Percentiles rank a stretch among this genome's conserved stretches.
Conservation (phyloP, 805 yeast genomes). For the Wickerhamomyces strasburgensis region DNA sequence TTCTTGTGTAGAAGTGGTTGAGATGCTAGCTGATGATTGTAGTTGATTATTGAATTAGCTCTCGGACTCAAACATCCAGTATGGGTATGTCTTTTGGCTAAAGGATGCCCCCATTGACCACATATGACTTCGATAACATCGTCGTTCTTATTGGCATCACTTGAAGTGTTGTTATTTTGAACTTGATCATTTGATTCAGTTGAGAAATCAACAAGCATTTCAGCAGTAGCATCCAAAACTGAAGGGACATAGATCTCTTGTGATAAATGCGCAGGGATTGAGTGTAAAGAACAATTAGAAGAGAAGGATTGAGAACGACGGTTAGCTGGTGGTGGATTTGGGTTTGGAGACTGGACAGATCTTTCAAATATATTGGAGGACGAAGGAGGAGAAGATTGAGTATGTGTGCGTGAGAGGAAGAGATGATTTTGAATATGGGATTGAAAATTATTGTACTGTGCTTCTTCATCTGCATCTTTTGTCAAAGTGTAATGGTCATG, state of each 20-base stretch:
- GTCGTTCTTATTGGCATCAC: not conserved
- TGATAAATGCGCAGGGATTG: slow-evolving; percentile 12
- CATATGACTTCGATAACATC: slow-evolving; percentile 8
- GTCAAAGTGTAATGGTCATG: not conserved
- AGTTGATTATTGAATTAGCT: no score
- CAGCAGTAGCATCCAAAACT: slow-evolving; percentile 14
- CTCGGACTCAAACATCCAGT: no score
- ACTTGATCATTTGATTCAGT: no score
- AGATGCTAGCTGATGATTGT: no score
- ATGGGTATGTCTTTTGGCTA: no score
- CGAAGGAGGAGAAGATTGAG: slow-evolving; percentile 4
- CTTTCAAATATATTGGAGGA: slow-evolving; percentile 11
- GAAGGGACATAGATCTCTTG: slow-evolving; percentile 15
- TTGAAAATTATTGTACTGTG: slow-evolving; percentile 1
- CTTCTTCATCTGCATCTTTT: not conserved
- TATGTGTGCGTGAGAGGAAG: slow-evolving; percentile 1
- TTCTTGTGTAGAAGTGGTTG: no score
- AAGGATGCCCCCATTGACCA: slow-evolving; percentile 13
- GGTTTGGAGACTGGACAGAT: slow-evolving; percentile 9
- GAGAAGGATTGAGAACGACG: slow-evolving; percentile 13
- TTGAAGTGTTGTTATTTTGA: not conserved
- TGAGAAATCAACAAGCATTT: not conserved
- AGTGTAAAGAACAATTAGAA: slow-evolving; percentile 1
- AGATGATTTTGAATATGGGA: slow-evolving; percentile 2
- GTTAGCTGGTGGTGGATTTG: not conserved